These are phyloP conservation scores for Coemansia sp. DNA, from an alignment of 192 early-diverging fungal genomes.

Conservation along the genomic window DNA sequence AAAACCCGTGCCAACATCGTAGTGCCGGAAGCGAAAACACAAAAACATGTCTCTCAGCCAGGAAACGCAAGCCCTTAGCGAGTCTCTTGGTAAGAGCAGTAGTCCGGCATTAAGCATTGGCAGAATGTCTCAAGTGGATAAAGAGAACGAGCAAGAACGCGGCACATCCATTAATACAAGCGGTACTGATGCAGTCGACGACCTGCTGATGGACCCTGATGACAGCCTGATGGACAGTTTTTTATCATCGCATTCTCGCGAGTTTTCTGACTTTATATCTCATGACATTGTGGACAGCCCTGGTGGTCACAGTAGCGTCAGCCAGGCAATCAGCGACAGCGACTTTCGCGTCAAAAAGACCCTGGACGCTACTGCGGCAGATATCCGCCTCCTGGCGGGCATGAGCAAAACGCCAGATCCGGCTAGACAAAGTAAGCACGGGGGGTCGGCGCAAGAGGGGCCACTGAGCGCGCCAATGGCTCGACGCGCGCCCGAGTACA, in stretches of 20 bases:
- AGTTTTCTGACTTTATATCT: constrained; percentile 23
- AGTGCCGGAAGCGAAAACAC: not conserved
- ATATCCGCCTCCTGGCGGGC: constrained; percentile 2
- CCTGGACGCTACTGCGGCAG: constrained; percentile 22
- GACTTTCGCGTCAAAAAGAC: constrained; percentile 33
- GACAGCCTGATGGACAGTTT: constrained; percentile 28
- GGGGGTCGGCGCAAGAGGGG: not conserved
- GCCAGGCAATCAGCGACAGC: constrained; percentile 47
- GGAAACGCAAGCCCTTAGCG: not conserved
- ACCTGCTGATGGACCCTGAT: constrained; percentile 29
- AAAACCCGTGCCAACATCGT: not conserved
- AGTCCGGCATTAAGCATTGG: not conserved
- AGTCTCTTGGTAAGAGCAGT: constrained; percentile 4
- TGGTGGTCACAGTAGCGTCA: constrained; percentile 27
- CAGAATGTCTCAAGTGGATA: not conserved
- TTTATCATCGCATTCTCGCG: constrained; percentile 39
- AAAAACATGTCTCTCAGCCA: not conserved
- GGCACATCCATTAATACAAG: not conserved
- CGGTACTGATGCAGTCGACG: not conserved
- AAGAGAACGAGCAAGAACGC: constrained; percentile 9
- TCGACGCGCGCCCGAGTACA: not conserved
- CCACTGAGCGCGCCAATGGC: not conserved
- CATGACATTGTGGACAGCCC: constrained; percentile 25
- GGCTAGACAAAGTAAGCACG: not conserved
- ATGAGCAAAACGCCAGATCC: not conserved